These are phyloP conservation scores for Xylariaceae sp. DNA, from an alignment of 2,329 filamentous ascomycete genomes.

Conservation along the genomic window DNA sequence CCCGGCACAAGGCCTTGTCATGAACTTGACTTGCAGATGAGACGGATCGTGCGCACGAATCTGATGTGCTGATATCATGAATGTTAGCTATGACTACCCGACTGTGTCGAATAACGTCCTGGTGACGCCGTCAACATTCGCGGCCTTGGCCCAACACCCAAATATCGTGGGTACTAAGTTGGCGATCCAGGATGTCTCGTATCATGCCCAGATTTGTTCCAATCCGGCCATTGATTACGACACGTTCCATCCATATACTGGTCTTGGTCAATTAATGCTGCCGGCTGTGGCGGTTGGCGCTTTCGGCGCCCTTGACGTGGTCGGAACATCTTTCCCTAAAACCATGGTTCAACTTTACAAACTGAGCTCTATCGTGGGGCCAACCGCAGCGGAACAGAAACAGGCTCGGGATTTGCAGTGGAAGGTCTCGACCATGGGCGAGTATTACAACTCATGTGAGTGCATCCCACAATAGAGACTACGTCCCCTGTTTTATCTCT, in stretches of 20 bases:
- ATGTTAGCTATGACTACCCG: conserved; percentile 50
- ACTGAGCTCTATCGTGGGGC: conserved; percentile 35
- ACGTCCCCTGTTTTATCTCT: background rate
- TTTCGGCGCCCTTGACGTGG: conserved; percentile 62
- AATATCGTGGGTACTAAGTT: conserved; percentile 69
- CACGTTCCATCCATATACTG: conserved; percentile 64
- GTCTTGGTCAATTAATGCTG: conserved; percentile 63
- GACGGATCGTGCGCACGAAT: too few relatives aligned
- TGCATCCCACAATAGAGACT: background rate
- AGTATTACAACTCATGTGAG: conserved; percentile 12
- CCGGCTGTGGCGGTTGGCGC: conserved; percentile 61
- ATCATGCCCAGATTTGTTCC: conserved; percentile 59
- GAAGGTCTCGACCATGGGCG: conserved; percentile 15
- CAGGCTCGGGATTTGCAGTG: conserved; percentile 58
- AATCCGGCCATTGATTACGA: conserved; percentile 44
- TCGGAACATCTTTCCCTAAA: conserved; percentile 62
- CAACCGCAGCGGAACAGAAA: conserved; percentile 41
- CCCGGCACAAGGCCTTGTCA: too few relatives aligned
- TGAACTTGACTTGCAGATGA: too few relatives aligned
- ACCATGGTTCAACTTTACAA: conserved; percentile 56
- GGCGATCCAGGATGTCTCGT: conserved; percentile 59
- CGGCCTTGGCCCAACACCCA: too few relatives aligned
- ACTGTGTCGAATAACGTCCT: conserved; percentile 62
- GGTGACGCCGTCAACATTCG: conserved; percentile 57
- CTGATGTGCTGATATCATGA: background rate